Evolutionary conservation across 2,329 filamentous ascomycete species (phyloP).

Genomic region (Lasiodiplodia citricola): DNA sequence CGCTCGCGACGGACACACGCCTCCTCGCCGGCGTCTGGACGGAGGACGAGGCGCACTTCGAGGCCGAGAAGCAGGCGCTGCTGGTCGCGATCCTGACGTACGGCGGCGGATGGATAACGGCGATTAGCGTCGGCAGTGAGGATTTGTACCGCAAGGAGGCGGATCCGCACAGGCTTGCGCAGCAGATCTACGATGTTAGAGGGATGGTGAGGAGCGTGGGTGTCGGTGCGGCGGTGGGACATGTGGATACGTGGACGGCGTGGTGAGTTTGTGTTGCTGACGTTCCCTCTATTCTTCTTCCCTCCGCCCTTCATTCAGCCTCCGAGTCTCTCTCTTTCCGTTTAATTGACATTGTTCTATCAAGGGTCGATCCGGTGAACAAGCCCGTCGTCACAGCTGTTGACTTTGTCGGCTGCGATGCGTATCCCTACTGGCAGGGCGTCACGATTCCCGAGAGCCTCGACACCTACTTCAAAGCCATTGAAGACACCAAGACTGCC

Average conservation of each 20-base stretch:
- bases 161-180: conserved; percentile 21
- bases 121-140: conserved; percentile 45
- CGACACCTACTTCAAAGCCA: conserved; percentile 37
- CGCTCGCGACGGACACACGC: conserved; percentile 41
- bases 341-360: conserved; percentile 76
- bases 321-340: background rate
- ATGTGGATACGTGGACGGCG: conserved; percentile 46
- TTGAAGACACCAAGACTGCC: conserved; percentile 38
- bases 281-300: conserved; percentile 38
- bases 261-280: conserved; percentile 40
- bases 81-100: conserved; percentile 39
- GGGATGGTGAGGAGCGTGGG: conserved; percentile 29
- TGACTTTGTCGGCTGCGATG: conserved; percentile 46
- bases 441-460: conserved; percentile 40
- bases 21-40: conserved; percentile 46
- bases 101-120: conserved; percentile 42
- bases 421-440: conserved; percentile 45
- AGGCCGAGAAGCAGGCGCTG: conserved; percentile 42
- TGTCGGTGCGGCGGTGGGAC: conserved; percentile 34
- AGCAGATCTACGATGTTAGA: conserved; percentile 39
- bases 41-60: conserved; percentile 36
- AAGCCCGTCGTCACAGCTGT: conserved; percentile 41
- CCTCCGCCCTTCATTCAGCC: background rate
- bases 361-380: conserved; percentile 57
- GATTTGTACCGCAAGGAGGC: conserved; percentile 64